Base-by-base conservation (phyloP, 208 protist genomes). In the Trypanosoma grayi region DNA sequence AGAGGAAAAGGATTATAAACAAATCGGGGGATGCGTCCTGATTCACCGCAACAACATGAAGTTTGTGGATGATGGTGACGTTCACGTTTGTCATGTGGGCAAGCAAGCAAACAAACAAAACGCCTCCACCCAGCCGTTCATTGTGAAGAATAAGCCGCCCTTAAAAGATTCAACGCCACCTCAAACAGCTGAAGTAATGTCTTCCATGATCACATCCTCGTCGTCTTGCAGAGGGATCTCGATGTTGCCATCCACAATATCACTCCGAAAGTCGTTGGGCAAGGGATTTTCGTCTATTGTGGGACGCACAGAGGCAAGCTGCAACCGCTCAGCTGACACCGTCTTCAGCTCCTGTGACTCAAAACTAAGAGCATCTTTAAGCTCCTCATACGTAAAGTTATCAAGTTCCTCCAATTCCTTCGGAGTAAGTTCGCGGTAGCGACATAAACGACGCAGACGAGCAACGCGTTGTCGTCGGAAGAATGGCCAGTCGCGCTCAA, bases 401-500 rank as follows among this genome's bases (percentile, higher is more conserved):
- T 95, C 90, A 25, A 95, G 72, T 70, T 95, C 86, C 63, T 95
- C 86, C 34, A 81, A 51, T 61, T 95, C 90, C 27, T 71, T 73
- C 28, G 84, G 78, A 1, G 83, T 89, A 44, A 95, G 72, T 56
- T 92, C 82, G 47, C 90, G 85, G 40, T 87, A 84, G 10, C 79
- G 76, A 52, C 63, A 44, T 18, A 93, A 72, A 10, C 70, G 71
- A 13, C 81, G 75, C 44, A 95, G 68, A 20, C 81, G 75, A 6
- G 55, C 34, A 20, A 91, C 80, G 40, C 90, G 85, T 67, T 87
- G 86, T 20, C 85, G 82, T 18, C 90, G 73, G 52, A 93, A 93
- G 65, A 81, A 93, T 7, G 90, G 90, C 87, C 86, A 93, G 69
- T 95, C 90, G 37, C 90, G 80, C 60, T 95, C 90, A 45, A 95